Evolutionary conservation across 768 basidiomycete genomes (phyloP), one percentile per base, ranked within the genome.

Genomic region (Termitomyces sp.): DNA sequence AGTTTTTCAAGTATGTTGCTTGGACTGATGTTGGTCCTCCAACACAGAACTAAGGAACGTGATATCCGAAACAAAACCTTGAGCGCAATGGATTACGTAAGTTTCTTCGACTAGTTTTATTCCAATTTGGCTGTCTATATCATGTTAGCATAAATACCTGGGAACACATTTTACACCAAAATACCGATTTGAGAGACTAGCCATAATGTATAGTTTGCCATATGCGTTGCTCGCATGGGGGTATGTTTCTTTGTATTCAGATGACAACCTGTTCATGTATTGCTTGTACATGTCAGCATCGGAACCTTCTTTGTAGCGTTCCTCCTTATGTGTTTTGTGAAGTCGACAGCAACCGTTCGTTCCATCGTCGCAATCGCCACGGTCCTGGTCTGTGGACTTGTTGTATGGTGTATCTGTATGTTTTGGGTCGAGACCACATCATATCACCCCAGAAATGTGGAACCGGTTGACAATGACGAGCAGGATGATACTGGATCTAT

Each of bases 1-100:
- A 76, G 72, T 54, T 59, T 80, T 47, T 74, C 73, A 0, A 74
- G 74, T 50, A 75, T 79, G 59, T 63, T 81, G 28, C 68, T 79
- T 13, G 75, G 74, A 16, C 60, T 79, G 43, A 62, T 77, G 20
- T 73, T 83, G 9, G 69, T 74, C 47, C 73, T 77, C 2, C 74
- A 78, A 52, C 73, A 74, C 56, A 74, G 74, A 30, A 68, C 67
- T 0, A 71, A 70, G 43, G 63, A 30, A 14, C 35, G 13, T 36
- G 35, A 36, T 30, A 30, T 30, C 30, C 7, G 5, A 30, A 30
- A 30, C 6, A 30, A 7, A 30, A 30, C 30, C 30, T 30, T 7
- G 4, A 30, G 30, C 7, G 30, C 30, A 7, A 1, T 6, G 30
- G 7, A 6, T 7, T 30, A 30, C 30, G 30, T 36, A 36, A 14